Evolutionary conservation across 2,329 filamentous ascomycete genomes (phyloP).

Genomic region (Colletotrichum scovillei): DNA sequence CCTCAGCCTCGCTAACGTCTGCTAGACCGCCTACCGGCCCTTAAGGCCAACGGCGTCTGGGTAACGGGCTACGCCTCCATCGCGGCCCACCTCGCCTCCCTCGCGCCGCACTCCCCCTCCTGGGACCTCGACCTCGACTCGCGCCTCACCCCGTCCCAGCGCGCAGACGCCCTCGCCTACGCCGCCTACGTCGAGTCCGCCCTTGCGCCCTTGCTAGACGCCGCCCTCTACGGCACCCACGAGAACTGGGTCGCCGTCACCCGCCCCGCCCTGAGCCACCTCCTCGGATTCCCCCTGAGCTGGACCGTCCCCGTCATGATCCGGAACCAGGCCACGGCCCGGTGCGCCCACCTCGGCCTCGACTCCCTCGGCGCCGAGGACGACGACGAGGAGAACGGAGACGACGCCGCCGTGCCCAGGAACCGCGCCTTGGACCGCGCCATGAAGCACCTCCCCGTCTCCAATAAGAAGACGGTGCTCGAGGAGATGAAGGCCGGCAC

Average conservation of each 20-base stretch:
- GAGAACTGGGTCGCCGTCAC: slow-evolving; percentile 86
- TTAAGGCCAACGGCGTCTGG: slow-evolving; percentile 64
- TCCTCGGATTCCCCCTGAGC: slow-evolving; percentile 88
- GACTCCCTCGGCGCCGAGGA: slow-evolving; percentile 74
- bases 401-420: slow-evolving; percentile 40
- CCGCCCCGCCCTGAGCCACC: slow-evolving; percentile 80
- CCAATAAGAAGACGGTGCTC: slow-evolving; percentile 65
- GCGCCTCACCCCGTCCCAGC: slow-evolving; percentile 50
- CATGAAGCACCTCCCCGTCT: slow-evolving; percentile 42
- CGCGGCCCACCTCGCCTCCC: slow-evolving; percentile 63
- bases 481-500: slow-evolving; percentile 77
- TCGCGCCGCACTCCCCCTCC: slow-evolving; percentile 43
- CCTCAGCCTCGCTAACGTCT: neutral
- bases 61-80: slow-evolving; percentile 72
- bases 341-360: slow-evolving; percentile 77
- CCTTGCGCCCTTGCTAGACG: slow-evolving; percentile 82
- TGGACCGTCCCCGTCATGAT: slow-evolving; percentile 85
- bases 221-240: slow-evolving; percentile 90
- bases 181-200: slow-evolving; percentile 79
- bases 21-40: slow-evolving; percentile 65
- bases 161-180: slow-evolving; percentile 63
- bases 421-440: slow-evolving; percentile 41
- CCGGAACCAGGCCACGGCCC: slow-evolving; percentile 75
- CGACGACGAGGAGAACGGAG: slow-evolving; percentile 43
- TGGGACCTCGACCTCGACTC: slow-evolving; percentile 49